A percentile compares a stretch with the other conserved stretches of the same genome.
phyloP scores from a whole-genome alignment of 495 filamentous ascomycete genomes.

The Neurospora intermedia region DNA sequence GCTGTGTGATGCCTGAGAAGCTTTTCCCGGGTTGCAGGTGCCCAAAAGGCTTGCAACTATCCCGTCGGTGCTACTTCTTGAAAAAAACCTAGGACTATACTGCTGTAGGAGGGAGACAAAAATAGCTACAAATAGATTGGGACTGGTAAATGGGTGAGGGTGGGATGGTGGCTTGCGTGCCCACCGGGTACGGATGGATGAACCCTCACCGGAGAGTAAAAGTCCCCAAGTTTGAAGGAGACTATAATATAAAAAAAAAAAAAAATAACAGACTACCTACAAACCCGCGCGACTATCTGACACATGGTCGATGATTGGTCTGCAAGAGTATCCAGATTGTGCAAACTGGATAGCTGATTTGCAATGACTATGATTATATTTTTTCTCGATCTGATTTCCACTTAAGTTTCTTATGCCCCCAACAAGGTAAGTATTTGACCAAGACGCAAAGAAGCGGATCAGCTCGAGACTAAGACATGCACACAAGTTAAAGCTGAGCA shows the following conservation, averaged over 20 bases:
- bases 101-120: background rate
- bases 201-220: background rate
- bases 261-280: background rate
- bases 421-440: too few relatives aligned
- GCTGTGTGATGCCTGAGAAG: background rate
- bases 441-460: background rate
- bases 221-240: background rate
- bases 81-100: too few relatives aligned
- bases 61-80: too few relatives aligned
- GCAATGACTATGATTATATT: too few relatives aligned
- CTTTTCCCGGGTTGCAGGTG: background rate
- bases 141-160: background rate
- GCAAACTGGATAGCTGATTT: too few relatives aligned
- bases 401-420: too few relatives aligned
- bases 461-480: background rate
- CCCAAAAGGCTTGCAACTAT: too few relatives aligned
- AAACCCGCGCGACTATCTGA: background rate
- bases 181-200: background rate
- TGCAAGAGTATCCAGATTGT: background rate
- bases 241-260: too few relatives aligned
- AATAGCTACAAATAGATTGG: slow-evolving; percentile 9
- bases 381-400: too few relatives aligned
- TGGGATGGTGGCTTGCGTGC: background rate
- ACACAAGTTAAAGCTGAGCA: background rate
- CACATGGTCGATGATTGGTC: background rate